Evolutionary conservation across 2,329 filamentous ascomycete genomes (phyloP).

Genomic region (Cladosporium sphaerospermum): DNA sequence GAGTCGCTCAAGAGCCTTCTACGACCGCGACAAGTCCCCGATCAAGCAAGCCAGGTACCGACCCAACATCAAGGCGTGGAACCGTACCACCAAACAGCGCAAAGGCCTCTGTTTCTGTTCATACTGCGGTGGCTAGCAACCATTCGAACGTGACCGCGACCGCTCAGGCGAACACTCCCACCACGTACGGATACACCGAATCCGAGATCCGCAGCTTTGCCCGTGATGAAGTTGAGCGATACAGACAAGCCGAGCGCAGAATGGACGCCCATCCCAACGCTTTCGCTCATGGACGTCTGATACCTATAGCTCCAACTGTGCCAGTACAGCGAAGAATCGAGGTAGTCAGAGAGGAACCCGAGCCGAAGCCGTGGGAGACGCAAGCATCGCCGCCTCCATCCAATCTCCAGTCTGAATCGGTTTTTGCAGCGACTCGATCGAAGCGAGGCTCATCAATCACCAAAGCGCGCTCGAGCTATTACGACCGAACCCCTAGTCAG

Average conservation of each 20-base stretch:
- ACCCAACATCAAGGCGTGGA: neutral
- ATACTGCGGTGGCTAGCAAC: neutral
- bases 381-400: neutral
- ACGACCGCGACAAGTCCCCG: neutral
- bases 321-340: conserved; percentile 23
- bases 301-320: conserved; percentile 17
- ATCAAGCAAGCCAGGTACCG: neutral
- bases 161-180: neutral
- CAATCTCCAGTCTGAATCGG: neutral
- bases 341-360: conserved; percentile 14
- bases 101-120: neutral
- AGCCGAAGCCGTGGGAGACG: conserved; percentile 14
- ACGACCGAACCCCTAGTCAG: neutral
- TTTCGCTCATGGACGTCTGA: conserved; percentile 27
- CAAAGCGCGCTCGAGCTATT: neutral
- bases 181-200: conserved; percentile 4
- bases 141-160: neutral
- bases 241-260: conserved; percentile 29
- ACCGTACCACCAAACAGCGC: neutral
- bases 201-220: conserved; percentile 27
- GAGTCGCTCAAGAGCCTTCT: too few species aligned
- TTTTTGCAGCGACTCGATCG: neutral
- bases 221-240: conserved; percentile 29
- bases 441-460: neutral
- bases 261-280: conserved; percentile 25